phyloP scores from a whole-genome alignment of 106 monocot genomes.

The Cymbidium sinense region DNA sequence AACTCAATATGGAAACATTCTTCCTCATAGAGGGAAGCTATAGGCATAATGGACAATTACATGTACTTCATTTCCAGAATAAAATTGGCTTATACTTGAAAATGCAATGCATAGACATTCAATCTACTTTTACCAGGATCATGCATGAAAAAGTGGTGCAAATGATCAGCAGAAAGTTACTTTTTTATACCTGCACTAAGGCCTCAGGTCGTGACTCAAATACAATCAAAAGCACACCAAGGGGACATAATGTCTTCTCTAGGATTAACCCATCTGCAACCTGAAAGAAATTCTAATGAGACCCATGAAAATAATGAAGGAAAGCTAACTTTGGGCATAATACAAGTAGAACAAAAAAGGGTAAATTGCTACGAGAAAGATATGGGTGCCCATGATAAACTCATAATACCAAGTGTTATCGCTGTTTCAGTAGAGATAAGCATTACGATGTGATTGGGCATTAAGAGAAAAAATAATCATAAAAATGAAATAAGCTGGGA shows the following conservation, averaged over 20 bases:
- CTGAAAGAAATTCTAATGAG: conserved; percentile 20
- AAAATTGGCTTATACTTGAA: not conserved
- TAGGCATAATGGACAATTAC: not conserved
- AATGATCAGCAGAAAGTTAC: conserved; percentile 3
- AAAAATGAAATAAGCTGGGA: not conserved
- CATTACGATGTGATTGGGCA: not conserved
- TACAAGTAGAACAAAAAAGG: not conserved
- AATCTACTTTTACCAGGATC: not conserved
- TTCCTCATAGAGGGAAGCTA: not conserved
- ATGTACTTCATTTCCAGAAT: not conserved
- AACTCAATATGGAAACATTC: not conserved
- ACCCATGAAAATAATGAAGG: not conserved
- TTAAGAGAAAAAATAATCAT: not conserved
- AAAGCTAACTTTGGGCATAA: not conserved
- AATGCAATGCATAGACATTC: not conserved
- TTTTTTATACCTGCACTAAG: conserved; percentile 77
- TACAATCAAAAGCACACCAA: conserved; percentile 88
- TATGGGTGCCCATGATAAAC: not conserved
- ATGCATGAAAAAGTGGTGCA: not conserved
- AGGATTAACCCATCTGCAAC: conserved; percentile 76
- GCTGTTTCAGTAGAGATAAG: not conserved
- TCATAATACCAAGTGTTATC: not conserved
- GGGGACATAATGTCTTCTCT: conserved; percentile 68
- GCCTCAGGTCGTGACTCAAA: conserved; percentile 99
- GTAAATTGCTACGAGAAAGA: not conserved